phyloP scores from a whole-genome alignment of 2,329 filamentous ascomycete species.

The Penicillium sp. region DNA sequence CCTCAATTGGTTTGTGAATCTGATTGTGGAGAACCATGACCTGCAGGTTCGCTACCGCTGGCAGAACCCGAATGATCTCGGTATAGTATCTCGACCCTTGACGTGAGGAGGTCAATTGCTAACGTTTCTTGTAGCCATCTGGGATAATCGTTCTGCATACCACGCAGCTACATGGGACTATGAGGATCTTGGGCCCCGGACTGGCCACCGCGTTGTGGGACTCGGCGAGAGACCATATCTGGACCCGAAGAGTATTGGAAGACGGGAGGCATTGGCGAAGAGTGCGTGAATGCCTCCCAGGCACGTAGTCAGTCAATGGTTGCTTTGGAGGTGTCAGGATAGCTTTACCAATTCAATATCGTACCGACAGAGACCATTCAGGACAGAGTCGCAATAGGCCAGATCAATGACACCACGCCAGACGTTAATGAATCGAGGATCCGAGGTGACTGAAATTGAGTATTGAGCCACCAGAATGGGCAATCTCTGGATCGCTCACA shows the following conservation, averaged over 20 bases:
- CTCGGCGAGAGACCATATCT: conserved; percentile 56
- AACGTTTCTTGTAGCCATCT: conserved; percentile 47
- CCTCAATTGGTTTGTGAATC: conserved; percentile 35
- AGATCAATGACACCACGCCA: too few species aligned
- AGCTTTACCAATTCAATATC: too few species aligned
- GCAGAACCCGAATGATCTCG: conserved; percentile 44
- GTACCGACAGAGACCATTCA: too few species aligned
- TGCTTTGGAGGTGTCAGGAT: too few species aligned
- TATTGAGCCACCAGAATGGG: too few species aligned
- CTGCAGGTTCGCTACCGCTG: conserved; percentile 41
- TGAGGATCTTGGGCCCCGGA: conserved; percentile 47
- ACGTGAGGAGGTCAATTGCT: neutral
- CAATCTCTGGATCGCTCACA: too few species aligned
- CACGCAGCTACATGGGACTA: conserved; percentile 57
- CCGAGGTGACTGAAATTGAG: too few species aligned
- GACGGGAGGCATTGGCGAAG: conserved; percentile 25
- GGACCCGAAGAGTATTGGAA: conserved; percentile 42
- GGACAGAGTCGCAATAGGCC: too few species aligned
- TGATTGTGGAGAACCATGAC: conserved; percentile 44
- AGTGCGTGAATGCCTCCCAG: too few species aligned
- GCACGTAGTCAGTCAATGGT: neutral
- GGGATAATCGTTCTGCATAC: conserved; percentile 58
- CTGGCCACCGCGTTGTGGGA: conserved; percentile 52
- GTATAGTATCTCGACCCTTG: conserved; percentile 13
- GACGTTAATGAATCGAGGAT: too few species aligned